phyloP scores from a whole-genome alignment of 2,329 filamentous ascomycete species.

The Leptographium radiaticola region DNA sequence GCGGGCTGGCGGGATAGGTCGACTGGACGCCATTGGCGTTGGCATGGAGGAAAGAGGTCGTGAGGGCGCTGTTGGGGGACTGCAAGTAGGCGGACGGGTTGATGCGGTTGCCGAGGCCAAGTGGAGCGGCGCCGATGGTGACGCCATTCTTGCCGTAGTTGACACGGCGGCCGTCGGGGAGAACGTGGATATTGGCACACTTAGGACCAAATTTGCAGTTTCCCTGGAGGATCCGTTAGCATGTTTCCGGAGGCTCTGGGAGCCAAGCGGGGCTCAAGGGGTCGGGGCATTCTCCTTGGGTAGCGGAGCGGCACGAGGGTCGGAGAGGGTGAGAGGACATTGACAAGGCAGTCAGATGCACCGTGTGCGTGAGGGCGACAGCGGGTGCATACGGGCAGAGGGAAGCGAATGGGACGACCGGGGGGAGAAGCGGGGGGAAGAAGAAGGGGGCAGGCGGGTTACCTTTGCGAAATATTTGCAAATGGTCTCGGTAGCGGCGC shows the following conservation, averaged over 20 bases:
- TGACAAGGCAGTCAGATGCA: background rate
- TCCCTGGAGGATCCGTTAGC: constrained; percentile 41
- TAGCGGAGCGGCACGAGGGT: background rate
- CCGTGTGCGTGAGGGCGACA: background rate
- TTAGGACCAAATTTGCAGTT: constrained; percentile 99
- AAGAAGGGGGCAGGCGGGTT: constrained; percentile 16
- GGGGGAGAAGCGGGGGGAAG: background rate
- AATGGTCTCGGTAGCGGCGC: constrained; percentile 70
- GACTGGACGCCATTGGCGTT: constrained; percentile 10
- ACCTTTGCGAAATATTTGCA: constrained; percentile 99
- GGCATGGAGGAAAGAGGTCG: constrained; percentile 49
- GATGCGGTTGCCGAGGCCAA: constrained; percentile 54
- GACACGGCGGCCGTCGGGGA: constrained; percentile 84
- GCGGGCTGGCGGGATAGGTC: background rate
- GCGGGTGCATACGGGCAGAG: background rate
- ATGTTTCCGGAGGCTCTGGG: no score
- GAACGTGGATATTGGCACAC: constrained; percentile 91
- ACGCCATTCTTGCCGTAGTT: constrained; percentile 64
- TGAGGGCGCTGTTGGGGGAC: constrained; percentile 56
- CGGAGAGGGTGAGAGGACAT: background rate
- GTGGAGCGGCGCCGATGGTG: constrained; percentile 42
- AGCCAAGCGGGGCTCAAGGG: no score
- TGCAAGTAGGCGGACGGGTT: constrained; percentile 52
- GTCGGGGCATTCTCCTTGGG: no score
- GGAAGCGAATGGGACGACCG: background rate